Base-by-base conservation (phyloP, 2,329 filamentous ascomycete genomes). In the Colletotrichum kahawae region DNA sequence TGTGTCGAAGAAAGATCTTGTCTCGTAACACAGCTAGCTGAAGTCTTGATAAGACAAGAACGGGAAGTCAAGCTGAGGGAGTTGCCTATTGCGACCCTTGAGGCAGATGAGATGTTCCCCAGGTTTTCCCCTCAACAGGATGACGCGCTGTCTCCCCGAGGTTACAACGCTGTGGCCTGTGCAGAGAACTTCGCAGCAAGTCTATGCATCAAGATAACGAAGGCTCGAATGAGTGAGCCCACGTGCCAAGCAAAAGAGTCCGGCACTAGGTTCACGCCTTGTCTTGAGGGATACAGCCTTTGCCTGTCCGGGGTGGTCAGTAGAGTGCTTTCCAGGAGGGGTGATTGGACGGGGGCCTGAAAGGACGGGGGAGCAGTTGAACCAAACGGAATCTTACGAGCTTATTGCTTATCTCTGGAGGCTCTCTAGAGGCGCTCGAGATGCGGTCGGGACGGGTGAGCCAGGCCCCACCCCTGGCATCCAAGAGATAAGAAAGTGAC, bases 401-500 rank as follows among this genome's bases (percentile, higher is more conserved):
- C 60, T 75, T 76, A 70, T 76, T 74, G 74, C 74, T 75, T 76
- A 76, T 76, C 74, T 76, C 51, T 75, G 59, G 36, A 74, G 59
- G 59, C 34, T 76, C 59, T 51, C 31, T 14, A 51, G 31, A 62
- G 74, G 70, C 74, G 74, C 59, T 74, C 70, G 13, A 76, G 24
- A 67, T 75, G 74, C 66, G 18, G 65, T 70, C 38, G 74, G 71
- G 36, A 76, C 27, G 59, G 74, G 54, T 36, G 54, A 70, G 71
- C 70, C 34, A 74, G 71, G 74, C 51, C 66, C 70, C 74, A 76
- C 74, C 74, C 70, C 74, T 76, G 65, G 71, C 74, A 63, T 70
- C 65, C 74, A 70, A 75, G 74, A 76, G 74, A 76, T 76, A 76
- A 76, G 74, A 24, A 34, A 57, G 36, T 36, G 57, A 66, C 60